Percentiles rank a stretch among this genome's conserved stretches.
Conservation (phyloP, 2,329 filamentous ascomycete species). For the Beauveria varroae region DNA sequence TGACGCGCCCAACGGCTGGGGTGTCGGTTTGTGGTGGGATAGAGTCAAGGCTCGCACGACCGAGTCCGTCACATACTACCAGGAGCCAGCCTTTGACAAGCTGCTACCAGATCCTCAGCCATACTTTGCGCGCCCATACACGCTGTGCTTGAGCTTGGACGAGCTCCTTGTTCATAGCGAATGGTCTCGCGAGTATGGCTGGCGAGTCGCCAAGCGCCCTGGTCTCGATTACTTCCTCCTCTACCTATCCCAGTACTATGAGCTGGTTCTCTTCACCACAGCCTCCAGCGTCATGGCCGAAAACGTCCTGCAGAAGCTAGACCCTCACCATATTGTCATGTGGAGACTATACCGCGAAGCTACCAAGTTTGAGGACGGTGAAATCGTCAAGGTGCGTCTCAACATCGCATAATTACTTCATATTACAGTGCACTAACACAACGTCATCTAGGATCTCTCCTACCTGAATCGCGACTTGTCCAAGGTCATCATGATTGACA, state of each 20-base stretch:
- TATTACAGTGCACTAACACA: constrained; percentile 13
- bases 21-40: constrained; percentile 66
- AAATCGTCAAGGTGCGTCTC: constrained; percentile 76
- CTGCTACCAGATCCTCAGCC: constrained; percentile 78
- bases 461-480: constrained; percentile 94
- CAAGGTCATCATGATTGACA: constrained; percentile 93
- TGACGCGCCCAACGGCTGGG: constrained; percentile 76
- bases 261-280: constrained; percentile 90
- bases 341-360: constrained; percentile 94
- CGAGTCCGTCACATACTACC: constrained; percentile 83
- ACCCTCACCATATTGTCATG: constrained; percentile 90
- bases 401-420: neutral
- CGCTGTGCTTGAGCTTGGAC: constrained; percentile 84
- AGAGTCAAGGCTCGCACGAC: constrained; percentile 68
- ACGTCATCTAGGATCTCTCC: constrained; percentile 68
- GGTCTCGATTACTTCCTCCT: constrained; percentile 95
- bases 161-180: constrained; percentile 92
- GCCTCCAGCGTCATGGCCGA: constrained; percentile 80
- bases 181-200: constrained; percentile 90
- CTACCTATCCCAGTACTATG: constrained; percentile 96
- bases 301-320: constrained; percentile 83
- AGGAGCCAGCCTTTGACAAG: constrained; percentile 91
- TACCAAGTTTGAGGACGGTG: constrained; percentile 92
- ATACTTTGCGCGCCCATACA: constrained; percentile 77
- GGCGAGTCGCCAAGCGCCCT: constrained; percentile 89